Conservation (phyloP, 2,329 filamentous ascomycete species). For the Trichoderma hamatum region DNA sequence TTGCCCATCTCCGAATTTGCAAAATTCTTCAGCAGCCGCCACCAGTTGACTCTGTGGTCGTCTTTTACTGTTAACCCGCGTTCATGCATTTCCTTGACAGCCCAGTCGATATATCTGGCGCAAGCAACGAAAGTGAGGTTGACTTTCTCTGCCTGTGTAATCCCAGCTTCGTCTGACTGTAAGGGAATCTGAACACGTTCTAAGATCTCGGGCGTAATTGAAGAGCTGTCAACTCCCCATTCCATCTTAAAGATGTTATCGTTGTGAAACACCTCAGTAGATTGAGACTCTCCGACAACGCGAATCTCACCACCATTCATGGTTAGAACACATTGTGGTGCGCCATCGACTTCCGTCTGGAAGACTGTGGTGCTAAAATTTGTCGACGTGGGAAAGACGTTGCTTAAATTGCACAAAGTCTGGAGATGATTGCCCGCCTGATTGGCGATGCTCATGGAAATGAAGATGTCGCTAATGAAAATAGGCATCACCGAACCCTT, state of each 20-base stretch:
- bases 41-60: constrained; percentile 15
- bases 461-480: constrained; percentile 6
- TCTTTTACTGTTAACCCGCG: neutral
- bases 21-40: constrained; percentile 1
- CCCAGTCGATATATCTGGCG: constrained; percentile 19
- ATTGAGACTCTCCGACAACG: constrained; percentile 4
- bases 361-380: constrained; percentile 14
- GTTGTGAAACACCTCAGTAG: neutral
- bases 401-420: neutral
- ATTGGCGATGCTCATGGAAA: neutral
- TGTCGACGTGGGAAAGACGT: constrained; percentile 7
- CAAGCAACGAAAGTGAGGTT: constrained; percentile 9
- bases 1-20: neutral
- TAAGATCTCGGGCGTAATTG: neutral
- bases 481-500: constrained; percentile 8
- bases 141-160: constrained; percentile 16
- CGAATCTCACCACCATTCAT: constrained; percentile 16
- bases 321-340: constrained; percentile 1
- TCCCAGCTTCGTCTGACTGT: constrained; percentile 9
- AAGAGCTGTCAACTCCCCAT: constrained; percentile 14
- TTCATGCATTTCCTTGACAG: constrained; percentile 4
- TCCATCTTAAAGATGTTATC: constrained; percentile 13
- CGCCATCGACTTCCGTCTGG: neutral
- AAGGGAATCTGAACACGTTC: neutral
- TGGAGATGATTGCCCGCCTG: neutral